phyloP scores from a whole-genome alignment of 805 yeast genomes.

The Saccharomyces kudriavzevii region DNA sequence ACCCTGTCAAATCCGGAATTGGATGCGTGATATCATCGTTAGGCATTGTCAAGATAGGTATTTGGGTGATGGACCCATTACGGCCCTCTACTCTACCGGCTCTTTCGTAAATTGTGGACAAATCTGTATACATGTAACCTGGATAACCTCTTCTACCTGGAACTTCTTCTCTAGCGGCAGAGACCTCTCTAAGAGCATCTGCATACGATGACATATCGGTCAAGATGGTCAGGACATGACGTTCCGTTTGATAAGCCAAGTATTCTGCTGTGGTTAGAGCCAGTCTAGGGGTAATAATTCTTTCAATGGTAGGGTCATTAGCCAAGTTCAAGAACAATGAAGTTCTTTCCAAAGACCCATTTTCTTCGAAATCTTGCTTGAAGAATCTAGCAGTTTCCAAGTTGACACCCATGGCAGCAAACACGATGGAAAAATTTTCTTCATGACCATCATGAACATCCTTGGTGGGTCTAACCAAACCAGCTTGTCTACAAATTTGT shows the following conservation, averaged over 20 bases:
- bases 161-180: constrained; percentile 99
- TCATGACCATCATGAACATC: constrained; percentile 99
- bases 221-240: constrained; percentile 94
- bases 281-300: constrained; percentile 97
- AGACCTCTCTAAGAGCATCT: constrained; percentile 98
- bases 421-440: constrained; percentile 97
- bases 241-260: constrained; percentile 97
- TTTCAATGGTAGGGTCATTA: constrained; percentile 98
- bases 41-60: constrained; percentile 98
- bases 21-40: constrained; percentile 99
- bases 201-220: constrained; percentile 99
- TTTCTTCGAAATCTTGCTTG: constrained; percentile 98
- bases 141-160: constrained; percentile 99
- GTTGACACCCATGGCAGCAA: constrained; percentile 99
- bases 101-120: constrained; percentile 97
- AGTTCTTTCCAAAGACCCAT: constrained; percentile 96
- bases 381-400: constrained; percentile 97
- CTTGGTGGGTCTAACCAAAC: constrained; percentile 97
- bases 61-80: constrained; percentile 98
- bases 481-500: constrained; percentile 99
- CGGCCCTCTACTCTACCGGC: constrained; percentile 99
- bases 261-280: constrained; percentile 98
- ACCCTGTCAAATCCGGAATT: constrained; percentile 99
- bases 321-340: constrained; percentile 95
- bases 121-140: constrained; percentile 99